These are phyloP conservation scores for Grifola frondosa DNA, from an alignment of 1,284 basidiomycete species.

Conservation along the genomic window DNA sequence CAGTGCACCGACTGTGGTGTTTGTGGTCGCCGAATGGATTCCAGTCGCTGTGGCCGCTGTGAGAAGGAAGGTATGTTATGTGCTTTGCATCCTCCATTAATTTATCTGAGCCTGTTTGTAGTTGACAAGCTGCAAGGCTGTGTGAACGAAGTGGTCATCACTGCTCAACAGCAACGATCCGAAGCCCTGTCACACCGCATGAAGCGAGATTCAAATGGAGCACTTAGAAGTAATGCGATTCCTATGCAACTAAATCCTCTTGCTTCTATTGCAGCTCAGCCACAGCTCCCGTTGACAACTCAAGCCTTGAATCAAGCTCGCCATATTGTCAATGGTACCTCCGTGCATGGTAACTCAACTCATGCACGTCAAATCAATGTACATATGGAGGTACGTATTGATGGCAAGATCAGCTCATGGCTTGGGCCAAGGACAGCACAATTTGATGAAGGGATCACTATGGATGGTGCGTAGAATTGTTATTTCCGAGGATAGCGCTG, in stretches of 20 bases:
- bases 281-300: not conserved
- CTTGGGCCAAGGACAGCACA: not conserved
- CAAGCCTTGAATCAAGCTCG: not conserved
- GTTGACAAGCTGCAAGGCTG: not conserved
- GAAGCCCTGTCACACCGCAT: too few species aligned
- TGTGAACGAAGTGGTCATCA: not conserved
- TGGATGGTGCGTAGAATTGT: not conserved
- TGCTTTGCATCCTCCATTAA: not conserved
- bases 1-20: not conserved
- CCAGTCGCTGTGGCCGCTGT: not conserved
- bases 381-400: not conserved
- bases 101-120: not conserved
- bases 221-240: too few species aligned
- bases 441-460: not conserved
- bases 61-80: not conserved
- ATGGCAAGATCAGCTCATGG: not conserved
- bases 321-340: not conserved
- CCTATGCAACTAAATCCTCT: not conserved
- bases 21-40: not conserved
- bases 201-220: too few species aligned
- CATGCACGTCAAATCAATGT: not conserved
- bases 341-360: not conserved
- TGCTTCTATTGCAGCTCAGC: not conserved
- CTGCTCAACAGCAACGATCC: not conserved
- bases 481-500: not conserved